Evolutionary conservation across 805 yeast genomes (phyloP).

Genomic region (Cyberlindnera galapagoensis): DNA sequence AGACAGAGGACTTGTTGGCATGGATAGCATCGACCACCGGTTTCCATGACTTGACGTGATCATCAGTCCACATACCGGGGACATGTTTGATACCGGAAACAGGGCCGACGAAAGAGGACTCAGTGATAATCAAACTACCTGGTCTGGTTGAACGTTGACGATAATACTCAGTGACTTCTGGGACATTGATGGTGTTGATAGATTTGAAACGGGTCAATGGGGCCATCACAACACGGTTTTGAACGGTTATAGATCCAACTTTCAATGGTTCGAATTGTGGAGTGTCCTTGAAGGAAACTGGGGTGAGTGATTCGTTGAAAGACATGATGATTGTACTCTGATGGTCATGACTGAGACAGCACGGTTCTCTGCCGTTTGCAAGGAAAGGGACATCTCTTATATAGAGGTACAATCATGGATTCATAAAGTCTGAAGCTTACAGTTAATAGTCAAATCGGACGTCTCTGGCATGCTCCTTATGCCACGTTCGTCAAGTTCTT

Average conservation of each 20-base stretch:
- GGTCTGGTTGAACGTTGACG: constrained; percentile 44
- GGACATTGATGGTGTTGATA: constrained; percentile 6
- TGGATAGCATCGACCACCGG: constrained; percentile 43
- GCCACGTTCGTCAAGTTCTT: too few relatives aligned
- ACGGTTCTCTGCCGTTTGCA: too few relatives aligned
- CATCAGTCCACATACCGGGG: constrained; percentile 44
- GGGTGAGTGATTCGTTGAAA: too few relatives aligned
- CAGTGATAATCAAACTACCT: constrained; percentile 55
- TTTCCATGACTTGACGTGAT: constrained; percentile 43
- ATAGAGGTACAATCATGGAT: too few relatives aligned
- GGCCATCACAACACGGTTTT: constrained; percentile 38
- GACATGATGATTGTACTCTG: neutral
- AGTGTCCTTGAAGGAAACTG: constrained; percentile 3
- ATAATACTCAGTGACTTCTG: constrained; percentile 42
- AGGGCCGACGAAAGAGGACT: constrained; percentile 44
- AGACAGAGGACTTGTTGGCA: constrained; percentile 35
- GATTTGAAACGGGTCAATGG: constrained; percentile 25
- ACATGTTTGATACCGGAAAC: constrained; percentile 36
- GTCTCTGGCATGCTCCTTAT: too few relatives aligned
- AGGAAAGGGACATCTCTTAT: too few relatives aligned
- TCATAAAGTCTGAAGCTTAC: too few relatives aligned
- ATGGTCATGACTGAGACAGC: too few relatives aligned
- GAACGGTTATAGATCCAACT: constrained; percentile 27
- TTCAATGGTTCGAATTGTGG: constrained; percentile 33
- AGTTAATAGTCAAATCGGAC: too few relatives aligned